Percentiles rank a stretch among this genome's conserved stretches.
These are phyloP conservation scores for Carex littledalei DNA, from an alignment of 176 grass and related monocot species.

Conservation along the genomic window DNA sequence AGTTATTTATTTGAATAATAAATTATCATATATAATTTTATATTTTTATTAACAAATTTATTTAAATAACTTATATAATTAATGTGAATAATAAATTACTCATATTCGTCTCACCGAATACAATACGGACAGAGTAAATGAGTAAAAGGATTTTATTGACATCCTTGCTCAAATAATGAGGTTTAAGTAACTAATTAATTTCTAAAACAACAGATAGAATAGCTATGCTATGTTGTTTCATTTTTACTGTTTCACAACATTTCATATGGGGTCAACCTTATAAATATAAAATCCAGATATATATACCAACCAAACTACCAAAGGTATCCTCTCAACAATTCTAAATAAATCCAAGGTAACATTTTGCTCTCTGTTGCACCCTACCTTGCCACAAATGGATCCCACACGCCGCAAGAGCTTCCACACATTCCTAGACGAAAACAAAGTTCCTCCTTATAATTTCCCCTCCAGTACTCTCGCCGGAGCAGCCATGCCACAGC, in stretches of 20 bases:
- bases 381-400: not conserved
- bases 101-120: too few relatives aligned
- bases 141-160: too few relatives aligned
- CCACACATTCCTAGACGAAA: slow-evolving; percentile 12
- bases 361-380: not conserved
- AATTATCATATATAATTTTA: too few relatives aligned
- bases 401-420: slow-evolving; percentile 17
- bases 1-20: too few relatives aligned
- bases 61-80: too few relatives aligned
- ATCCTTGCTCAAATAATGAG: too few relatives aligned
- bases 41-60: too few relatives aligned
- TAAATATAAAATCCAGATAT: not conserved
- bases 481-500: not conserved
- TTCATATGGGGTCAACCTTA: not conserved
- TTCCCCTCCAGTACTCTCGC: not conserved
- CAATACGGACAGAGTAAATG: too few relatives aligned
- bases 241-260: not conserved
- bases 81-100: too few relatives aligned
- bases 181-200: too few relatives aligned
- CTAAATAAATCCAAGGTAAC: not conserved
- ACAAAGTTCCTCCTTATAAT: not conserved
- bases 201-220: too few relatives aligned
- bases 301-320: not conserved
- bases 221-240: too few relatives aligned
- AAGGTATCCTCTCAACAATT: not conserved